Conservation (phyloP, 2,329 filamentous ascomycete species). For the Gnomoniopsis smithogilvyi region DNA sequence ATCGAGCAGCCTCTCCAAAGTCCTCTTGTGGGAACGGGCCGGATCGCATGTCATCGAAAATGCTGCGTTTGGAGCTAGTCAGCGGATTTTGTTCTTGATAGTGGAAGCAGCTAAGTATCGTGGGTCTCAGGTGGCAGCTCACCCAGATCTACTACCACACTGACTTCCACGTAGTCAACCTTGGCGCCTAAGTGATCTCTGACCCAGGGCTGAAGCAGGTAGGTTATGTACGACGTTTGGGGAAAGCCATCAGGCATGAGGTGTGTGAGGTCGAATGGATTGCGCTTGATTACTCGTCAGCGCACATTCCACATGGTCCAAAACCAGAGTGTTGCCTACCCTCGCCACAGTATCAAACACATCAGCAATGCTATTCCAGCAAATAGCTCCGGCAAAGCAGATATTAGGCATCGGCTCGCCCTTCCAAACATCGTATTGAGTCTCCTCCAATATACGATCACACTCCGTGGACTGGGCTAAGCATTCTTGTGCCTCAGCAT, state of each 20-base stretch:
- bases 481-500: slow-evolving; percentile 10
- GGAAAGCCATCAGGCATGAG: slow-evolving; percentile 44
- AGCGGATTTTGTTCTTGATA: background rate
- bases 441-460: slow-evolving; percentile 22
- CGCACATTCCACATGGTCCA: background rate
- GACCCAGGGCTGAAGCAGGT: slow-evolving; percentile 49
- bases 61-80: slow-evolving; percentile 25
- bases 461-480: slow-evolving; percentile 9
- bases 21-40: slow-evolving; percentile 8
- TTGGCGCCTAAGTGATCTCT: slow-evolving; percentile 52
- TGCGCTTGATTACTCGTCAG: slow-evolving; percentile 23
- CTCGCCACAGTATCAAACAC: slow-evolving; percentile 13
- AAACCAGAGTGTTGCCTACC: slow-evolving; percentile 8
- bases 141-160: slow-evolving; percentile 1
- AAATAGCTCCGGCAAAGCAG: background rate
- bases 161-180: slow-evolving; percentile 45
- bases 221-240: slow-evolving; percentile 46
- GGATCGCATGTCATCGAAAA: slow-evolving; percentile 31
- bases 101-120: background rate
- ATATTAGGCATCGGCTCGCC: background rate
- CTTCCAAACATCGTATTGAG: background rate
- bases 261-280: slow-evolving; percentile 54
- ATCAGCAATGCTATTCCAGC: slow-evolving; percentile 3
- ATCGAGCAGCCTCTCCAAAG: slow-evolving; percentile 45
- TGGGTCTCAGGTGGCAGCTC: background rate